phyloP scores from a whole-genome alignment of 2,329 filamentous ascomycete species.

The Aspergillus unguis region DNA sequence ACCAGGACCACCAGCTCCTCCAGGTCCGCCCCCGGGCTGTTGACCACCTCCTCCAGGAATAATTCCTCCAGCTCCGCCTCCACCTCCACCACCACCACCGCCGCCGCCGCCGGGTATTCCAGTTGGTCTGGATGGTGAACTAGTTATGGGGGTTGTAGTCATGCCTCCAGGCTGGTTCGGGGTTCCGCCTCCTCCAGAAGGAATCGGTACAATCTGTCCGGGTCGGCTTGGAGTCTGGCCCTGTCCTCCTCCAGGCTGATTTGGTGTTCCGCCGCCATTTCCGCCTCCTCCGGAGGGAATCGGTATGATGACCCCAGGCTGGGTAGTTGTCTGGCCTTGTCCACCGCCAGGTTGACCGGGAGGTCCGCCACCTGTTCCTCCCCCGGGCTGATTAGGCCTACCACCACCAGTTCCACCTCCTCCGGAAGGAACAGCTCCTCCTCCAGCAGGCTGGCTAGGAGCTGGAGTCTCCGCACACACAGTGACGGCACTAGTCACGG shows the following conservation, averaged over 20 bases:
- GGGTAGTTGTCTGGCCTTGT: neutral
- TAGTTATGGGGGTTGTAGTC: no score
- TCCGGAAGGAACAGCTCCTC: neutral
- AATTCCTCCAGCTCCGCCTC: neutral
- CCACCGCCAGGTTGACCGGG: neutral
- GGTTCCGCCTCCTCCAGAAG: neutral
- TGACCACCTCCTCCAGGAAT: neutral
- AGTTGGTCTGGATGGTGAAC: neutral
- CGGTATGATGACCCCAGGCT: neutral
- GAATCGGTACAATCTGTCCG: neutral
- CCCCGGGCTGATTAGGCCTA: neutral
- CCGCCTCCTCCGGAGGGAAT: neutral
- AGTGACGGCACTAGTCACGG: slow-evolving; percentile 7
- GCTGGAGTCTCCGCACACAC: neutral
- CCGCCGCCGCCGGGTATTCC: neutral
- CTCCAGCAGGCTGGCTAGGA: neutral
- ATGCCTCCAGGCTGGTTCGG: neutral
- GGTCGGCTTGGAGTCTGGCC: neutral
- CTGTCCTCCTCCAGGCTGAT: neutral
- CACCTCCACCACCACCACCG: neutral
- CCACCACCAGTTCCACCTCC: neutral
- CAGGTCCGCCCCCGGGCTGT: neutral
- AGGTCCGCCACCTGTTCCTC: neutral
- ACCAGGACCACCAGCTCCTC: neutral
- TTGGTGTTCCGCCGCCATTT: neutral